phyloP scores from a whole-genome alignment of 1,139 yeast species.

The Chernovozyma sophiae-reginae region DNA sequence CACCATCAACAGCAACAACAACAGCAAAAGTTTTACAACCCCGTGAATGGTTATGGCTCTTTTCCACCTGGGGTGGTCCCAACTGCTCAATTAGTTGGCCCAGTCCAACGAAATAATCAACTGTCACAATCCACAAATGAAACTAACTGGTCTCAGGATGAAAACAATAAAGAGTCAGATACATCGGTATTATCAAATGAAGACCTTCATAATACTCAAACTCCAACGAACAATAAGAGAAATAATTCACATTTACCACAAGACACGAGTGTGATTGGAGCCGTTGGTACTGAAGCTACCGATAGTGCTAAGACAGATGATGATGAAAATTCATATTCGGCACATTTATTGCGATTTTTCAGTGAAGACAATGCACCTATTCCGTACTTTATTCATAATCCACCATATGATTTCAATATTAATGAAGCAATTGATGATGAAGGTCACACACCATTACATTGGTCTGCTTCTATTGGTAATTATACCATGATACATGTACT shows the following conservation, averaged over 20 bases:
- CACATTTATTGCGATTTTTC: conserved; percentile 56
- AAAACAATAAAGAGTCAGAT: conserved; percentile 36
- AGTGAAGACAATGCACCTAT: conserved; percentile 70
- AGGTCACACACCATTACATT: conserved; percentile 93
- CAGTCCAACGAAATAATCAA: conserved; percentile 25
- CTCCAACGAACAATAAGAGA: conserved; percentile 7
- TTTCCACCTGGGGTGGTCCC: conserved; percentile 6
- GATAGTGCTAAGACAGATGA: conserved; percentile 13
- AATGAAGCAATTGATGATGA: conserved; percentile 91
- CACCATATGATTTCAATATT: conserved; percentile 77
- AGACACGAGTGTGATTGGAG: background rate
- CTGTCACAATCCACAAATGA: conserved; percentile 46
- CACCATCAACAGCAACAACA: conserved; percentile 16
- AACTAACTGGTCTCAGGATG: conserved; percentile 46
- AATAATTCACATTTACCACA: background rate
- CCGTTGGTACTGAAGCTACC: conserved; percentile 5
- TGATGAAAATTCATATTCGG: conserved; percentile 45
- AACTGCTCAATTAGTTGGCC: conserved; percentile 21
- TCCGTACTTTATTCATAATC: conserved; percentile 67
- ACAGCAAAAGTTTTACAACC: conserved; percentile 3
- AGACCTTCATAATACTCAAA: conserved; percentile 13
- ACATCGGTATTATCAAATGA: conserved; percentile 41
- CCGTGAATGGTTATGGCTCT: conserved; percentile 1
- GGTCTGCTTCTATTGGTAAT: conserved; percentile 96
- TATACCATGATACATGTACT: conserved; percentile 66